Evolutionary conservation across 129 eudicot genomes (phyloP).

Genomic region (Solidago caesia): DNA sequence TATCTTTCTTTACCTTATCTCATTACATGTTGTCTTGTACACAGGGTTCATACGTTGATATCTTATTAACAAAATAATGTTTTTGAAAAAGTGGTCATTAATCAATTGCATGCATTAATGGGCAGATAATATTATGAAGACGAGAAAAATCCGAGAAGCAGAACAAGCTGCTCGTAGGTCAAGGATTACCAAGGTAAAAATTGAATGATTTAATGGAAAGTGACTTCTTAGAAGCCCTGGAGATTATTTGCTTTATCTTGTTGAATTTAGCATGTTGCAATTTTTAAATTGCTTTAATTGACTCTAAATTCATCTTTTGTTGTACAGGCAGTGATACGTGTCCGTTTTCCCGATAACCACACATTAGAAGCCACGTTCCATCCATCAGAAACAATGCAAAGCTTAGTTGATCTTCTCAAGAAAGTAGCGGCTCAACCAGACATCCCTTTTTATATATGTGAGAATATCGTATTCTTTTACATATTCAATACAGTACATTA

Average conservation of each 20-base stretch:
- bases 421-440: constrained; percentile 68
- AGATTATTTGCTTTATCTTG: not conserved
- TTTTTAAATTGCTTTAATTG: not conserved
- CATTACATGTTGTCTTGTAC: no score
- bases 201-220: not conserved
- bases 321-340: constrained; percentile 75
- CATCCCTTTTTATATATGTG: constrained; percentile 69
- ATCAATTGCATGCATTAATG: constrained; percentile 5
- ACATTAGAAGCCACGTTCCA: constrained; percentile 80
- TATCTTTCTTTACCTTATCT: no score
- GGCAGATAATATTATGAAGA: constrained; percentile 76
- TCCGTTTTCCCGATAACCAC: constrained; percentile 77
- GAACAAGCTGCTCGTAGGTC: constrained; percentile 87
- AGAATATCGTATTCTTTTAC: constrained; percentile 27
- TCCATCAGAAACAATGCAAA: constrained; percentile 80
- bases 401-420: constrained; percentile 62
- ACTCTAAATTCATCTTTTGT: not conserved
- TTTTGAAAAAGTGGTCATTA: no score
- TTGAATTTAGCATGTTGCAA: not conserved
- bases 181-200: constrained; percentile 65
- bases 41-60: no score
- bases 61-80: no score
- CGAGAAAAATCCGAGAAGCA: constrained; percentile 77
- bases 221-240: not conserved
- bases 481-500: not conserved